Conservation (phyloP, 2,329 filamentous ascomycete species). For the Curvularia eragrostidis region DNA sequence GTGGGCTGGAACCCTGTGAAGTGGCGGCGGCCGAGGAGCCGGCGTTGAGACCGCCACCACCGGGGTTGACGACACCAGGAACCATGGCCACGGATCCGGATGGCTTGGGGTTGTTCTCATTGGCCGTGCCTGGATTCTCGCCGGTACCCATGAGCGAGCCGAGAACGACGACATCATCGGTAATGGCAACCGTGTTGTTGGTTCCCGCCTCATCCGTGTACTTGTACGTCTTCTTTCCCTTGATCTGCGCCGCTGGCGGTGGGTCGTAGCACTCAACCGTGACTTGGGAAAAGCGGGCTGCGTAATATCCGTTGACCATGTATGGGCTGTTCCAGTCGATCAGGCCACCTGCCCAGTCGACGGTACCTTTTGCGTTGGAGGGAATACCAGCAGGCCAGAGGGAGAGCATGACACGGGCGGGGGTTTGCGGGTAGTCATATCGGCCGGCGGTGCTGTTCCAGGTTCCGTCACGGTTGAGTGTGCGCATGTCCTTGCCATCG, state of each 20-base stretch:
- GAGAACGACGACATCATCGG: conserved; percentile 76
- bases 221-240: conserved; percentile 72
- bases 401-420: conserved; percentile 87
- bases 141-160: conserved; percentile 83
- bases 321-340: conserved; percentile 86
- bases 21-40: neutral
- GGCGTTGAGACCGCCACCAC: conserved; percentile 39
- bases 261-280: conserved; percentile 87
- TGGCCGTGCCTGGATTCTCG: conserved; percentile 65
- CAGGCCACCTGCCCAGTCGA: conserved; percentile 87
- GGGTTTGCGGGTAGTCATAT: conserved; percentile 90
- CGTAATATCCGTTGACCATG: conserved; percentile 91
- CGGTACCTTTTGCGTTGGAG: conserved; percentile 80
- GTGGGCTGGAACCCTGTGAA: conserved; percentile 4
- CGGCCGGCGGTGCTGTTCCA: conserved; percentile 84
- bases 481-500: conserved; percentile 79
- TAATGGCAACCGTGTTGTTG: conserved; percentile 77
- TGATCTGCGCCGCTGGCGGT: conserved; percentile 70
- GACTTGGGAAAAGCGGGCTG: conserved; percentile 77
- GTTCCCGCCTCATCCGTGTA: conserved; percentile 71
- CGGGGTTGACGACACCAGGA: conserved; percentile 63
- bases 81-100: conserved; percentile 55
- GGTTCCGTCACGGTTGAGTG: conserved; percentile 76
- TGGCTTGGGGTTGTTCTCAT: conserved; percentile 39
- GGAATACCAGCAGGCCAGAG: conserved; percentile 91